phyloP scores from a whole-genome alignment of 306 rosid species.

The Acacia confusa region DNA sequence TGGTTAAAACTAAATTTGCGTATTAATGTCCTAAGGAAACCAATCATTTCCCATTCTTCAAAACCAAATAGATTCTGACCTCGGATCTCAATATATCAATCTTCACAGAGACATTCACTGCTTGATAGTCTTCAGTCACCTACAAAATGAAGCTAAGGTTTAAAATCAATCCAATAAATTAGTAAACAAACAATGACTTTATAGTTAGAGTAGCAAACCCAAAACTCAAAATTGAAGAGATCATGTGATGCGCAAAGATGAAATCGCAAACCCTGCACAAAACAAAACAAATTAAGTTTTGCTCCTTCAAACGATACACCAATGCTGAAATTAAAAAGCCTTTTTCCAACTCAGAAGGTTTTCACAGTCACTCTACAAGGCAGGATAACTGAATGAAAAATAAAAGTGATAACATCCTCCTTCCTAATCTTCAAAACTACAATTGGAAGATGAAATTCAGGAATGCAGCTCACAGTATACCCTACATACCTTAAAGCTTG shows the following conservation, averaged over 20 bases:
- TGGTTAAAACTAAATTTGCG: neutral
- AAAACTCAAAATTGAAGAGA: constrained; percentile 92
- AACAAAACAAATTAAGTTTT: constrained; percentile 6
- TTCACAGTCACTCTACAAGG: neutral
- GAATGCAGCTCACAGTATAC: constrained; percentile 23
- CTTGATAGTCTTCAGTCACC: constrained; percentile 95
- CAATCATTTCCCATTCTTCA: neutral
- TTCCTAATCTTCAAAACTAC: constrained; percentile 21
- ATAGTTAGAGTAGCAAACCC: constrained; percentile 65
- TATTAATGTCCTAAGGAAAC: neutral
- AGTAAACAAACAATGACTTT: constrained; percentile 35
- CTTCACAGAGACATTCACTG: constrained; percentile 94
- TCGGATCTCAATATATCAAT: constrained; percentile 25
- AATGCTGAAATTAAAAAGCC: neutral
- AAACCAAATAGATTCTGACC: neutral
- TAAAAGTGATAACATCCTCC: constrained; percentile 8
- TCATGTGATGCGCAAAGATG: constrained; percentile 92
- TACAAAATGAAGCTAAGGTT: constrained; percentile 47
- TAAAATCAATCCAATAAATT: constrained; percentile 38
- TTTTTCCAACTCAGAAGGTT: neutral
- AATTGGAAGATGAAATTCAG: constrained; percentile 13
- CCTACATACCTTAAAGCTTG: constrained; percentile 86
- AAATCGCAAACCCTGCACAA: constrained; percentile 87
- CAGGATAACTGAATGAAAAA: neutral
- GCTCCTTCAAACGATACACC: neutral